A percentile compares a stretch with the other conserved stretches of the same genome.
Evolutionary conservation across 306 rosid genomes (phyloP).

Genomic region (Rosa multiflora): DNA sequence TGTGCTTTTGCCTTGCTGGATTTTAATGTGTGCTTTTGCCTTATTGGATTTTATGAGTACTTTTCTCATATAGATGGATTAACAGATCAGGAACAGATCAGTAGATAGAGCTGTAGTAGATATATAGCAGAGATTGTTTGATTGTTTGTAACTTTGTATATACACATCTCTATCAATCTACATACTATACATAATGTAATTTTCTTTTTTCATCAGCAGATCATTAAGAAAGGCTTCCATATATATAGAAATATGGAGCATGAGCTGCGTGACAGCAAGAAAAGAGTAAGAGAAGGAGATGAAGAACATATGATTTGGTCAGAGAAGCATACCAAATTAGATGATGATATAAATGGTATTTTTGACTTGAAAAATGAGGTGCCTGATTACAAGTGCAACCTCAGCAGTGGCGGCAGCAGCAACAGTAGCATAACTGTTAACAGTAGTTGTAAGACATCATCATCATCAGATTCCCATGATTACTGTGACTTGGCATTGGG

Average conservation of each 20-base stretch:
- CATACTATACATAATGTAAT: background rate
- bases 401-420: slow-evolving; percentile 15
- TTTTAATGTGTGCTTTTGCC: background rate
- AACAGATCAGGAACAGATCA: background rate
- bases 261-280: slow-evolving; percentile 23
- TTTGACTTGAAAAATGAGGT: background rate
- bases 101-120: background rate
- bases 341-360: background rate
- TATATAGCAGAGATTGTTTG: slow-evolving; percentile 2
- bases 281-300: slow-evolving; percentile 55
- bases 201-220: background rate
- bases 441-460: slow-evolving; percentile 9
- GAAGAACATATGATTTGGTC: slow-evolving; percentile 18
- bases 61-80: background rate
- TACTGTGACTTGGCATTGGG: slow-evolving; percentile 31
- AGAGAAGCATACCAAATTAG: slow-evolving; percentile 14
- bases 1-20: background rate
- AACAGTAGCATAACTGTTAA: slow-evolving; percentile 1
- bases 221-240: background rate
- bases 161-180: background rate
- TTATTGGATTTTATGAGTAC: background rate
- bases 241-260: slow-evolving; percentile 39
- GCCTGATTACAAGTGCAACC: slow-evolving; percentile 19
- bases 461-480: slow-evolving; percentile 24
- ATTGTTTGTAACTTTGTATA: background rate